Percentiles rank a stretch among this genome's conserved stretches.
Conservation (phyloP, 129 eudicot species). For the Flaveria robusta region DNA sequence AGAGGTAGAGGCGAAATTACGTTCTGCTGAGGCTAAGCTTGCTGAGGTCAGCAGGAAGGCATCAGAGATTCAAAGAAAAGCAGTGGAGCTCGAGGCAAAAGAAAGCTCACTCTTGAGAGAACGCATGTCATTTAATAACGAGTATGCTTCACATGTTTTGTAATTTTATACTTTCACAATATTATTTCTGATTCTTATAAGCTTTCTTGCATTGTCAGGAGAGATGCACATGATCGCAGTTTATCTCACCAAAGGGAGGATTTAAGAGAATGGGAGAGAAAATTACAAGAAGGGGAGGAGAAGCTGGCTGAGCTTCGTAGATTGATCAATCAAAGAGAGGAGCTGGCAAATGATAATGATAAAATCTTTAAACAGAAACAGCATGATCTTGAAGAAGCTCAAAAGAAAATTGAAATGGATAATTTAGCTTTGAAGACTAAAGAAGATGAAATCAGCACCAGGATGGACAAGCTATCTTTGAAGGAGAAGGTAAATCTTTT, state of each 20-base stretch:
- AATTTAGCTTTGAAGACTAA: constrained; percentile 54
- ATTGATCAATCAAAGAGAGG: constrained; percentile 85
- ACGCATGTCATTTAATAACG: constrained; percentile 73
- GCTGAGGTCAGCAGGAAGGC: constrained; percentile 94
- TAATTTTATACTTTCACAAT: not conserved
- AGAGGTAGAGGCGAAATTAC: constrained; percentile 84
- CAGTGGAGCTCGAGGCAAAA: constrained; percentile 67
- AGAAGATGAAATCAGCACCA: constrained; percentile 77
- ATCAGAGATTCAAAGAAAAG: constrained; percentile 81
- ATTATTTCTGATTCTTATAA: not conserved
- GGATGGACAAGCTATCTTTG: constrained; percentile 47
- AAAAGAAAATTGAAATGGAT: constrained; percentile 62
- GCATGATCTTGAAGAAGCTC: constrained; percentile 64
- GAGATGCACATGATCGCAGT: constrained; percentile 62
- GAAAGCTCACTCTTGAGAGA: constrained; percentile 82
- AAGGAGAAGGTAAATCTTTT: constrained; percentile 73
- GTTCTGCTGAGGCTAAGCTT: constrained; percentile 90
- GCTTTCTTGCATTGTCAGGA: constrained; percentile 43
- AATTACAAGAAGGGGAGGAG: constrained; percentile 86
- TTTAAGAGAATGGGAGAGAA: constrained; percentile 88
- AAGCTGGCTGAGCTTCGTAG: constrained; percentile 81
- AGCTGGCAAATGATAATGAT: constrained; percentile 82
- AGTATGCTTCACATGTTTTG: constrained; percentile 52
- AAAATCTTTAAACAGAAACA: constrained; percentile 67
- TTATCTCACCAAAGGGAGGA: constrained; percentile 80